phyloP scores from a whole-genome alignment of 305 asterid genomes.

The Solanum hybrid region DNA sequence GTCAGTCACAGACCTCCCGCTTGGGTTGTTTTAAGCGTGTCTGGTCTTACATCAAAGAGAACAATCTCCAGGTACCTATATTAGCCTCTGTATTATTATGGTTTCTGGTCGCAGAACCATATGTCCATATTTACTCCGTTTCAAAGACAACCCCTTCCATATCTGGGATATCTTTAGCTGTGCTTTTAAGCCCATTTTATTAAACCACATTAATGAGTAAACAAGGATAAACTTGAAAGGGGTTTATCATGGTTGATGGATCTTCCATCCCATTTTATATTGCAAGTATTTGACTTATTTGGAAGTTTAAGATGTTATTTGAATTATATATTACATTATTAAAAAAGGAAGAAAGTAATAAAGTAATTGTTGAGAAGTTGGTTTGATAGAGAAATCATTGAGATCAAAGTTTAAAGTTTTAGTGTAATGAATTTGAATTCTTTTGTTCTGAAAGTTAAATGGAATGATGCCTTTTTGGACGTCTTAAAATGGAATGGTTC shows the following conservation, averaged over 20 bases:
- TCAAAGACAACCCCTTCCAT: neutral
- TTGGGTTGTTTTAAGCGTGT: constrained; percentile 64
- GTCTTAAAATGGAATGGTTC: neutral
- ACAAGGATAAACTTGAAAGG: neutral
- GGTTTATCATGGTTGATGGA: neutral
- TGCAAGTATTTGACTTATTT: neutral
- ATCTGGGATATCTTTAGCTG: neutral
- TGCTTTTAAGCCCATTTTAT: neutral
- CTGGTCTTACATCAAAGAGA: constrained; percentile 80
- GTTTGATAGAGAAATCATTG: neutral
- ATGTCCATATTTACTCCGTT: neutral
- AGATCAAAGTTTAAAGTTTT: neutral
- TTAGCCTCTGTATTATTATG: neutral
- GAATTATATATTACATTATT: neutral
- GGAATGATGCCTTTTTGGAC: neutral
- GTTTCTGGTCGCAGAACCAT: neutral
- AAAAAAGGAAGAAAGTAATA: neutral
- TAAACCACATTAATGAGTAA: neutral
- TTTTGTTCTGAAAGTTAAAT: neutral
- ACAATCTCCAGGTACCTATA: constrained; percentile 66
- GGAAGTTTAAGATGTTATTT: neutral
- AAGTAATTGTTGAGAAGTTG: neutral
- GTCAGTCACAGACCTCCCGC: constrained; percentile 84
- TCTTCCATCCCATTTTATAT: neutral
- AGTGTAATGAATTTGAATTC: neutral